phyloP scores from a whole-genome alignment of 1,284 basidiomycete species.

The Ceratobasidium sp. region DNA sequence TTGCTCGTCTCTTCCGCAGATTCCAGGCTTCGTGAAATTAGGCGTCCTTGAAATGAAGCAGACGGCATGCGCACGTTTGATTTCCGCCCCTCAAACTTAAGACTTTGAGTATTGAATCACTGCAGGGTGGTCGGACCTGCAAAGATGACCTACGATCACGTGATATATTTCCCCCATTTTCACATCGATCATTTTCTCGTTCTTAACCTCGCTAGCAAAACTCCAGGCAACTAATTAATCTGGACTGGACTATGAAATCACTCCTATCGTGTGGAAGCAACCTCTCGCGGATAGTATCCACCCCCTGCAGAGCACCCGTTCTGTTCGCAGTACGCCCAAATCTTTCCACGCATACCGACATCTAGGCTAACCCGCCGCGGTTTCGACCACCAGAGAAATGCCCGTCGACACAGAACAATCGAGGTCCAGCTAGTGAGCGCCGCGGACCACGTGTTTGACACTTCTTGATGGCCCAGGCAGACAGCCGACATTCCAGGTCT shows the following conservation, averaged over 20 bases:
- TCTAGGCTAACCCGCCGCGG: not conserved
- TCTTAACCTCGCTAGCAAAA: not conserved
- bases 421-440: conserved; percentile 40
- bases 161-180: not conserved
- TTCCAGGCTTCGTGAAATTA: no score
- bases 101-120: not conserved
- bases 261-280: no score
- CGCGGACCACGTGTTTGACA: no score
- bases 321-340: conserved; percentile 20
- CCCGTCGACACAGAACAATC: conserved; percentile 34
- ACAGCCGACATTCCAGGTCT: conserved; percentile 39
- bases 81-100: not conserved
- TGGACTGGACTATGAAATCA: not conserved
- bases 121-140: no score
- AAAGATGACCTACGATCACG: conserved; percentile 9
- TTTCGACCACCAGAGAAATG: conserved; percentile 1
- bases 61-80: no score
- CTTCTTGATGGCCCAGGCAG: conserved; percentile 18
- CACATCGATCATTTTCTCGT: not conserved
- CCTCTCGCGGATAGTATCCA: not conserved
- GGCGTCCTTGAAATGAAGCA: no score
- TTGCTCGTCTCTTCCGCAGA: no score
- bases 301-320: not conserved
- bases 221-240: not conserved
- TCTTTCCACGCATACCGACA: not conserved